These are phyloP conservation scores for Rhodomyrtus tomentosa DNA, from an alignment of 345 rosid genomes.

Conservation along the genomic window DNA sequence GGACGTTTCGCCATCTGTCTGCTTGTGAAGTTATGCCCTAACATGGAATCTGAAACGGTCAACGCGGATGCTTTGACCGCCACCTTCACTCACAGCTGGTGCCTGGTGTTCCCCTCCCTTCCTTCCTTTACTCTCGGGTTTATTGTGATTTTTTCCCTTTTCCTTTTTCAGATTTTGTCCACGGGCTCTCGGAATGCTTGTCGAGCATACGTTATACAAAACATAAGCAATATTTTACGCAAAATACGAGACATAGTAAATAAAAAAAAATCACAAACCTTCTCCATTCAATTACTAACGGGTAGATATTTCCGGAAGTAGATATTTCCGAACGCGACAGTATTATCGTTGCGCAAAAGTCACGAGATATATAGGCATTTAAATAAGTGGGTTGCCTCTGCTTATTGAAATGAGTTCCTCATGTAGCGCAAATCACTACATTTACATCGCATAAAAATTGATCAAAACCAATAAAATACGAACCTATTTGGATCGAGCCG, in stretches of 20 bases:
- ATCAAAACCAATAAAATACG: too few relatives aligned
- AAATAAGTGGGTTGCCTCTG: background rate
- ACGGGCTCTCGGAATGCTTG: background rate
- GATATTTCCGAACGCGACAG: accelerated
- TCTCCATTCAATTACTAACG: background rate
- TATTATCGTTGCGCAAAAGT: background rate
- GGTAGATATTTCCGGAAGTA: too few relatives aligned
- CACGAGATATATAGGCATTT: background rate
- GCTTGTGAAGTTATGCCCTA: background rate
- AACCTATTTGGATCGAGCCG: too few relatives aligned
- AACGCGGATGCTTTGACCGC: constrained; percentile 2
- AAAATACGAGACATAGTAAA: background rate
- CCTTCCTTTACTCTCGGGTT: too few relatives aligned
- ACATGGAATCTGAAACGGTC: background rate
- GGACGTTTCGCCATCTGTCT: background rate
- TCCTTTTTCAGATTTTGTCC: background rate
- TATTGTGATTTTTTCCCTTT: background rate
- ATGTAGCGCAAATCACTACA: background rate
- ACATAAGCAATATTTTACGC: background rate
- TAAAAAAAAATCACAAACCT: background rate
- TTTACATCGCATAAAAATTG: too few relatives aligned
- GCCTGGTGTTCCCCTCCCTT: background rate
- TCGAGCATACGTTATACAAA: background rate
- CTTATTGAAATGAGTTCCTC: background rate
- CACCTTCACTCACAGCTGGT: background rate